These are phyloP conservation scores for Phytopythium oedochilum DNA, from an alignment of 352 stramenopile species.

Conservation along the genomic window DNA sequence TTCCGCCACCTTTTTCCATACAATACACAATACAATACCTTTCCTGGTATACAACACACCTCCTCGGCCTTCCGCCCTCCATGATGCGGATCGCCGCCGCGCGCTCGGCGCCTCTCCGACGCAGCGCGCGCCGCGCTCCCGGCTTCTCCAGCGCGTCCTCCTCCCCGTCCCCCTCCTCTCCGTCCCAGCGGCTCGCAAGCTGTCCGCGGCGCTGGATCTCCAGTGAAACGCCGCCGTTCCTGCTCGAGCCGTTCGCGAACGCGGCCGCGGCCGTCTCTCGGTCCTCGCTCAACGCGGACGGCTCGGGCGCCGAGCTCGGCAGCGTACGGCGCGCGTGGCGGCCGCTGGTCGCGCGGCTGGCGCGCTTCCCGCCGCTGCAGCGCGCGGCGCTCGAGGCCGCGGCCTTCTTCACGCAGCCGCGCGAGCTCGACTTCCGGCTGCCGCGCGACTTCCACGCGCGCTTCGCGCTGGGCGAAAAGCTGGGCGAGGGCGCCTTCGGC, in stretches of 20 bases:
- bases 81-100: neutral
- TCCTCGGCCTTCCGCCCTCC: too few species aligned
- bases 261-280: neutral
- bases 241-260: neutral
- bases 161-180: neutral
- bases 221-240: neutral
- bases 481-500: conserved; percentile 72
- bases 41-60: too few species aligned
- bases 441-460: conserved; percentile 46
- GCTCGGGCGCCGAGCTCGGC: conserved; percentile 21
- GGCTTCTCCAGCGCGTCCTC: neutral
- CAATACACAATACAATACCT: too few species aligned
- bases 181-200: too few species aligned
- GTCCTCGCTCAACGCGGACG: neutral
- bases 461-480: conserved; percentile 45
- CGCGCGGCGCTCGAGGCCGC: conserved; percentile 44
- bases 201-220: neutral
- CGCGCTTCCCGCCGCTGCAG: conserved; percentile 38
- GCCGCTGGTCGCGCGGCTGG: conserved; percentile 32
- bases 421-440: conserved; percentile 63
- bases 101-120: neutral
- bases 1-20: neutral
- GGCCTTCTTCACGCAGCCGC: conserved; percentile 52
- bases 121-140: neutral
- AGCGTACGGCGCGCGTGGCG: conserved; percentile 63